Evolutionary conservation across 441 rosid species (phyloP).

Genomic region (Francoa sonchifolia): DNA sequence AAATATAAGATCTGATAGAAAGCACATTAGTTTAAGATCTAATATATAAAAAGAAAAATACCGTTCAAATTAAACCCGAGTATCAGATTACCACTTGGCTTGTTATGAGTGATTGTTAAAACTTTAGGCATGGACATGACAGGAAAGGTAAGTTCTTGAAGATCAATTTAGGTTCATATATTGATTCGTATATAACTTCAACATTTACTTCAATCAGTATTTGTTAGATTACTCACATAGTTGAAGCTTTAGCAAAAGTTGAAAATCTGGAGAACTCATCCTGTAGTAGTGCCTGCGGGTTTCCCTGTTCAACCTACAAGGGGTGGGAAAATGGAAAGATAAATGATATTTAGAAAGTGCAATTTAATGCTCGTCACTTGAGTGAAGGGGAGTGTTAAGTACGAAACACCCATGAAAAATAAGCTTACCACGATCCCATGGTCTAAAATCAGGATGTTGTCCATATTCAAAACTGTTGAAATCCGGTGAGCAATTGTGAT

Average conservation of each 20-base stretch:
- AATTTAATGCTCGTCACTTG: neutral
- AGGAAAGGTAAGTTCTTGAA: too few relatives aligned
- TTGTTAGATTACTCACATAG: constrained; percentile 36
- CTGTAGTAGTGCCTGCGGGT: constrained; percentile 51
- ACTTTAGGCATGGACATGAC: too few relatives aligned
- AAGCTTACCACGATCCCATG: constrained; percentile 48
- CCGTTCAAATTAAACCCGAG: too few relatives aligned
- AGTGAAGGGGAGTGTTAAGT: too few relatives aligned
- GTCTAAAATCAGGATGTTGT: constrained; percentile 59
- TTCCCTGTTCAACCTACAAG: constrained; percentile 67
- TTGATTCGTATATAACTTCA: too few relatives aligned
- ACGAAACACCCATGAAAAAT: neutral
- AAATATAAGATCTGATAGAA: too few relatives aligned
- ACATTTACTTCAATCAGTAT: too few relatives aligned
- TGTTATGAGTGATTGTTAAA: too few relatives aligned
- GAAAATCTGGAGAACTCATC: constrained; percentile 53
- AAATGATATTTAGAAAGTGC: neutral
- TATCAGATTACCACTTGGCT: too few relatives aligned
- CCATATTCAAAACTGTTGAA: constrained; percentile 68
- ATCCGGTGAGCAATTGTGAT: constrained; percentile 92
- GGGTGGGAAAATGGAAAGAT: neutral
- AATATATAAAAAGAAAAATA: too few relatives aligned
- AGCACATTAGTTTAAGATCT: too few relatives aligned
- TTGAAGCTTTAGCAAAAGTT: constrained; percentile 66
- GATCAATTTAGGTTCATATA: too few relatives aligned